A percentile compares a stretch with the other conserved stretches of the same genome.
phyloP scores from a whole-genome alignment of 495 filamentous ascomycete genomes.

The Talaromyces stipitatus region DNA sequence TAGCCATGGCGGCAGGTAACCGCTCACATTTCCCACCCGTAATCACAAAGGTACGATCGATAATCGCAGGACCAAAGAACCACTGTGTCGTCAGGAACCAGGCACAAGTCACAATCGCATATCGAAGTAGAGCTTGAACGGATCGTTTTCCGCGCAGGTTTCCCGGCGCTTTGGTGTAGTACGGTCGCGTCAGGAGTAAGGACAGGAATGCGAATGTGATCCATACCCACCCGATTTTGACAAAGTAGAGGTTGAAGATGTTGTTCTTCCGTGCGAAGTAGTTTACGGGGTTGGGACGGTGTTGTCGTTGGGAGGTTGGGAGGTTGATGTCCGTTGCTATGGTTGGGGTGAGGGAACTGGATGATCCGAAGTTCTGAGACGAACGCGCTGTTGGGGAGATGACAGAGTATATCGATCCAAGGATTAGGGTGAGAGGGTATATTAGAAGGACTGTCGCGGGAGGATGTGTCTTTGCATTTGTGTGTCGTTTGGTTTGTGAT shows the following conservation, averaged over 20 bases:
- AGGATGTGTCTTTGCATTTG: constrained; percentile 7
- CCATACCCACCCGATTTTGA: constrained; percentile 95
- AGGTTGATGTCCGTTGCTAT: constrained; percentile 37
- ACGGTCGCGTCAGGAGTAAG: constrained; percentile 53
- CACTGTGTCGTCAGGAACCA: constrained; percentile 87
- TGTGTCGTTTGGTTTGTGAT: constrained; percentile 1
- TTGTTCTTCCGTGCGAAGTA: constrained; percentile 94
- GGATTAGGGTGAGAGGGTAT: constrained; percentile 69
- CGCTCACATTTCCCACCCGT: constrained; percentile 74
- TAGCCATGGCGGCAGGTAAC: constrained; percentile 19
- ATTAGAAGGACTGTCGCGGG: constrained; percentile 39
- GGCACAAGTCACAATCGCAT: constrained; percentile 59
- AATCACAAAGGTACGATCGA: constrained; percentile 74
- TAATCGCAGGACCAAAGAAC: constrained; percentile 87
- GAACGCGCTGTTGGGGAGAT: constrained; percentile 62
- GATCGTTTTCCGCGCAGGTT: constrained; percentile 17
- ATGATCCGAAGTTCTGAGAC: constrained; percentile 45
- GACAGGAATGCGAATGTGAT: constrained; percentile 59
- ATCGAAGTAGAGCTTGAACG: constrained; percentile 52
- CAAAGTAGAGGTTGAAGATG: constrained; percentile 82
- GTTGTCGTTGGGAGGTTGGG: constrained; percentile 7
- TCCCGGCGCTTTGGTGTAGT: constrained; percentile 28
- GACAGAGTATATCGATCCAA: constrained; percentile 72
- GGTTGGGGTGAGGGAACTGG: constrained; percentile 49
- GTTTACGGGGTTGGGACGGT: constrained; percentile 42